Evolutionary conservation across 1,284 basidiomycete species (phyloP).

Genomic region (Gastroboletus turbinatus): DNA sequence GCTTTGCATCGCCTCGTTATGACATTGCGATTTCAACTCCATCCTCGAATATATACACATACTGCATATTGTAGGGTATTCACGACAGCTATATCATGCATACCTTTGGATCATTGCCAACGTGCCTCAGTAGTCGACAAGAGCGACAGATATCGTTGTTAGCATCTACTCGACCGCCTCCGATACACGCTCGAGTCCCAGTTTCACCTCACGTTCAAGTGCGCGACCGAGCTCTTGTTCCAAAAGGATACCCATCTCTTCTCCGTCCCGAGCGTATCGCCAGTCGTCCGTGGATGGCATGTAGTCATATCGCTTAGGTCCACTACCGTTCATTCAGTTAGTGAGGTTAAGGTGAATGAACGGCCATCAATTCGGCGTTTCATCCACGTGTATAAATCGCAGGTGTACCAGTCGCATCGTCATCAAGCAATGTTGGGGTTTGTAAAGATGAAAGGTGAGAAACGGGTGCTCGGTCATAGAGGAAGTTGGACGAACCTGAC

Average conservation of each 20-base stretch:
- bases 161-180: slow-evolving; percentile 11
- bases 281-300: slow-evolving; percentile 56
- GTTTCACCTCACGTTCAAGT: slow-evolving; percentile 35
- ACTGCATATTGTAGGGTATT: slow-evolving; percentile 5
- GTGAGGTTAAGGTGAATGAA: background rate
- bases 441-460: slow-evolving; percentile 6
- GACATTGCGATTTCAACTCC: background rate
- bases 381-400: slow-evolving; percentile 3
- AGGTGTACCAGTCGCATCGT: background rate
- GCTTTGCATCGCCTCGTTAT: background rate
- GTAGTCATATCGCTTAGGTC: slow-evolving; percentile 89
- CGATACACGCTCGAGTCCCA: slow-evolving; percentile 35
- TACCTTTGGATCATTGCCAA: slow-evolving; percentile 1
- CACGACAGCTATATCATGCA: slow-evolving; percentile 3
- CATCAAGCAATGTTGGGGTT: background rate
- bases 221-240: slow-evolving; percentile 59
- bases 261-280: slow-evolving; percentile 75
- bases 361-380: background rate
- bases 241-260: slow-evolving; percentile 63
- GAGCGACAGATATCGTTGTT: background rate
- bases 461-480: background rate
- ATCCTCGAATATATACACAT: slow-evolving; percentile 1
- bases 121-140: background rate
- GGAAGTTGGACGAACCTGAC: slow-evolving; percentile 51
- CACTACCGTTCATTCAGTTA: slow-evolving; percentile 48